A percentile compares a stretch with the other conserved stretches of the same genome.
Conservation (phyloP, 106 monocot genomes). For the Amphibolis antarctica region DNA sequence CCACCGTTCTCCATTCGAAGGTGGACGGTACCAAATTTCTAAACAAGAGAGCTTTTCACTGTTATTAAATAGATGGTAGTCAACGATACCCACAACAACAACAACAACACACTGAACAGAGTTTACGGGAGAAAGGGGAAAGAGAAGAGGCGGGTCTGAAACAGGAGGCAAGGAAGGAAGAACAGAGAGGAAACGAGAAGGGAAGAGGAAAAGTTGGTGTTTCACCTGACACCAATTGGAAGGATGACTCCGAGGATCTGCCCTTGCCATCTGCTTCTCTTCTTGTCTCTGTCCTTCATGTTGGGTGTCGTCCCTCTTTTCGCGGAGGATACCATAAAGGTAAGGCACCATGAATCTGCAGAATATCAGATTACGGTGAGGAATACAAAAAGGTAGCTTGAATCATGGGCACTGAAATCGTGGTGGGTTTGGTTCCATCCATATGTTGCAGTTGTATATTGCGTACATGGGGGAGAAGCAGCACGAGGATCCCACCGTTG, state of each 20-base stretch:
- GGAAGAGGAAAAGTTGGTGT: no score
- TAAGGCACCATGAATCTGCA: neutral
- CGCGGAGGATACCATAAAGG: conserved; percentile 3
- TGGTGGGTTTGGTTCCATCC: neutral
- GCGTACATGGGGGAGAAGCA: conserved; percentile 38
- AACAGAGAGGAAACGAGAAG: no score
- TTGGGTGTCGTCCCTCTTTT: neutral
- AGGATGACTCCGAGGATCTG: neutral
- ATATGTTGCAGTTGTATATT: conserved; percentile 25
- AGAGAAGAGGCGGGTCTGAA: no score
- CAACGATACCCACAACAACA: no score
- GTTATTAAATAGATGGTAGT: no score
- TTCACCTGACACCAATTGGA: no score
- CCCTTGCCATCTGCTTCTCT: neutral
- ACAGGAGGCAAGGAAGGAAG: no score
- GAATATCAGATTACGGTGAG: neutral
- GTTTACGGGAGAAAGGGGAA: no score
- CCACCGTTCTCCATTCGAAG: no score
- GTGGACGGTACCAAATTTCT: no score
- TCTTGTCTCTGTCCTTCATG: neutral
- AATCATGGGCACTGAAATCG: neutral
- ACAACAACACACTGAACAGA: no score
- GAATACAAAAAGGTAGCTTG: neutral
- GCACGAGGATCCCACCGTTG: conserved; percentile 27
- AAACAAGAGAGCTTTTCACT: no score